Conservation (phyloP, 2,329 filamentous ascomycete genomes). For the Lojkania enalia region DNA sequence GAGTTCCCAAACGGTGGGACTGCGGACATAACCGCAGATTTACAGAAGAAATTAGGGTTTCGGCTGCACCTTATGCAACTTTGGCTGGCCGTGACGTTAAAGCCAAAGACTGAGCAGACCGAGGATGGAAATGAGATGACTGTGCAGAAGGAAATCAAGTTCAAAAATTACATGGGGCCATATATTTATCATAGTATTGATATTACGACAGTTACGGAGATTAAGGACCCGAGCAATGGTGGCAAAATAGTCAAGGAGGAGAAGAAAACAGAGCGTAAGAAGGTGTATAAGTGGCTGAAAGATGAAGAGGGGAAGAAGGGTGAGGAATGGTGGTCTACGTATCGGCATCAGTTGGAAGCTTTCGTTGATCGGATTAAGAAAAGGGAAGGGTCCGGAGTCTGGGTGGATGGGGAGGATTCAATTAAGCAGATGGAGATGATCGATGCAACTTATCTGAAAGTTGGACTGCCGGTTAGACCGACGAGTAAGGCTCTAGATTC, state of each 20-base stretch:
- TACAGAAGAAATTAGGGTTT: constrained; percentile 19
- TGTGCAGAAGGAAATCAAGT: constrained; percentile 14
- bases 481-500: constrained; percentile 19
- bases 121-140: constrained; percentile 14
- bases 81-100: constrained; percentile 23
- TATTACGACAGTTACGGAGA: constrained; percentile 11
- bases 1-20: constrained; percentile 24
- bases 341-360: constrained; percentile 41
- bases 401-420: constrained; percentile 39
- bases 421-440: constrained; percentile 41
- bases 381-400: constrained; percentile 29
- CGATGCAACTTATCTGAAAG: constrained; percentile 40
- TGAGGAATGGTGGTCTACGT: constrained; percentile 39
- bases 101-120: constrained; percentile 7
- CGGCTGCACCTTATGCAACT: constrained; percentile 11
- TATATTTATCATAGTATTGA: constrained; percentile 28
- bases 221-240: constrained; percentile 5
- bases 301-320: constrained; percentile 26
- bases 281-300: constrained; percentile 36
- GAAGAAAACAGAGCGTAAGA: constrained; percentile 16
- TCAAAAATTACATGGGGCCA: constrained; percentile 27
- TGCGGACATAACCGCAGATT: constrained; percentile 19
- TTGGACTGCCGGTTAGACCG: constrained; percentile 28
- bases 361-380: constrained; percentile 40
- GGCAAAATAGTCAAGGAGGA: constrained; percentile 14